Base-by-base conservation (phyloP, 2,329 filamentous ascomycete species). In the Xylariaceae sp. region DNA sequence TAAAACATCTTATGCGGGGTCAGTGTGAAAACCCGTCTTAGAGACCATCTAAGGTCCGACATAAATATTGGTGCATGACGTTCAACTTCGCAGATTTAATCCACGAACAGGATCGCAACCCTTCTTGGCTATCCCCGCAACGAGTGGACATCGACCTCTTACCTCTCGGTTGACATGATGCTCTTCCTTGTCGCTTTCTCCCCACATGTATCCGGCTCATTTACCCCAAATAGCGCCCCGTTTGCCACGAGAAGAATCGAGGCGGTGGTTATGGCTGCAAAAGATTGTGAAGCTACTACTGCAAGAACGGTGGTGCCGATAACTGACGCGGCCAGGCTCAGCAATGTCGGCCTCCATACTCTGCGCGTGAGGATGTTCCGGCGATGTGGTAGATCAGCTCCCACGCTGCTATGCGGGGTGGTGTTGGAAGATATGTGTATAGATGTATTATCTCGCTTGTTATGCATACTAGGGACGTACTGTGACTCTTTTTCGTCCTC, bases 61-160 rank as follows among this genome's bases (percentile, higher is more conserved):
- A n/a, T n/a, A n/a, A 31, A 54, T 24, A 28, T 34, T 34, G 17
- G 16, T 24, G 17, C 39, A 31, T 36, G 19, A 37, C n/a, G 21
- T 6, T 31, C 44, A 3, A 45, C 26, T 23, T 31, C 21, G 14
- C n/a, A 34, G 11, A 54, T 31, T 58, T 58, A 50, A 50, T 58
- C 56, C 56, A 58, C 56, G 56, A 58, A 55, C 56, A 40, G 34
- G 19, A 19, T 54, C 21, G 56, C 23, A 28, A 34, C 24, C 23
- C 33, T 39, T 26, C 31, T 37, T 37, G 26, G 29, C 19, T 14
- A 24, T 21, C 50, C 40, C 45, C 39, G 19, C 40, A 29, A 34
- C 9, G 8, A 50, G n/a, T 28, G 14, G 8, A 41, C n/a, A 49
- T 29, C 8, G n/a, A 23, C 40, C 36, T 3, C 3, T 19, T 37